Conservation (phyloP, 1,284 basidiomycete species). For the Cryptococcus sp. region DNA sequence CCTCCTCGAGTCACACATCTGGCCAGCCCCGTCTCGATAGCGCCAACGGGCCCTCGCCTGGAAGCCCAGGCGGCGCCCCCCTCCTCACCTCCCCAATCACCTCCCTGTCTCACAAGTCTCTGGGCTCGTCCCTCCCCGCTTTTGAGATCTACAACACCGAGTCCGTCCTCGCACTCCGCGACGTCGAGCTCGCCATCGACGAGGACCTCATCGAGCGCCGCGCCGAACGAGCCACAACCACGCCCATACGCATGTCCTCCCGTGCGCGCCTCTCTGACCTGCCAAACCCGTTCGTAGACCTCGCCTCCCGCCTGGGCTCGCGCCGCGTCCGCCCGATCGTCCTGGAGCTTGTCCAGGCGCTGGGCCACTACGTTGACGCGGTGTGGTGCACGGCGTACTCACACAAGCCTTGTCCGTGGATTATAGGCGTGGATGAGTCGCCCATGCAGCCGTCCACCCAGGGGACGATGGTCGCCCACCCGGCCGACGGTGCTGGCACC, state of each 20-base stretch:
- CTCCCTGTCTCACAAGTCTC: constrained; percentile 1
- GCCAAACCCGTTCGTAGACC: constrained; percentile 39
- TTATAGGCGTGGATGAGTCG: constrained; percentile 11
- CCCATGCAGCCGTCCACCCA: constrained; percentile 7
- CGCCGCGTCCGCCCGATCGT: constrained; percentile 42
- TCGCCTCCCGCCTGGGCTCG: constrained; percentile 31
- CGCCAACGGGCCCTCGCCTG: neutral
- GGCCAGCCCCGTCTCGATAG: constrained; percentile 1
- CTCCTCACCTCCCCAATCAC: neutral
- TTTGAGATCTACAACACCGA: constrained; percentile 39
- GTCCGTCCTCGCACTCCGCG: constrained; percentile 33
- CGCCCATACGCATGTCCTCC: constrained; percentile 26
- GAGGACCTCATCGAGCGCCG: constrained; percentile 21
- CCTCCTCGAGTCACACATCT: neutral
- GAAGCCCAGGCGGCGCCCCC: no score
- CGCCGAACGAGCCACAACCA: constrained; percentile 5
- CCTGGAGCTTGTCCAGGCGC: constrained; percentile 40
- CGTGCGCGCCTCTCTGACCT: constrained; percentile 31
- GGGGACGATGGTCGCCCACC: neutral
- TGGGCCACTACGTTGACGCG: constrained; percentile 43
- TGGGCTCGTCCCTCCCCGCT: constrained; percentile 6
- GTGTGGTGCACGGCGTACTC: constrained; percentile 36
- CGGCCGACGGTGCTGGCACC: neutral
- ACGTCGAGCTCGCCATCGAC: constrained; percentile 46
- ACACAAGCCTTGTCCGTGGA: constrained; percentile 25